Evolutionary conservation across 2,329 filamentous ascomycete species (phyloP).

Genomic region (Furcasterigmium furcatum): DNA sequence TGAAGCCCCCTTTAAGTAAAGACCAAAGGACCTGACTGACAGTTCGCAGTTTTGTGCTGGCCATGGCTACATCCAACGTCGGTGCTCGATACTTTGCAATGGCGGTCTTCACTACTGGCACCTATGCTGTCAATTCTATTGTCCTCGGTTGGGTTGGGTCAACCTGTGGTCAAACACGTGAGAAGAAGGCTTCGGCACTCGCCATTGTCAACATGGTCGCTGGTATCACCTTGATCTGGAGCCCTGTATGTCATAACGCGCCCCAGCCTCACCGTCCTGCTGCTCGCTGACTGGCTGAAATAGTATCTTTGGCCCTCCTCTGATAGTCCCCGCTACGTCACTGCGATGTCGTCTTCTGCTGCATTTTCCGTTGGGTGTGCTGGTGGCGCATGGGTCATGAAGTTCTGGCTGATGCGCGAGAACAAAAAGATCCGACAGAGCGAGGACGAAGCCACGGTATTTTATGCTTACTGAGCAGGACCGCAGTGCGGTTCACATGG

Average conservation of each 20-base stretch:
- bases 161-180: conserved; percentile 35
- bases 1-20: too few relatives aligned
- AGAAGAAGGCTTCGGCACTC: conserved; percentile 39
- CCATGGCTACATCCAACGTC: conserved; percentile 21
- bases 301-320: conserved; percentile 5
- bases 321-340: conserved; percentile 16
- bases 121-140: conserved; percentile 35
- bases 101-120: conserved; percentile 28
- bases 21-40: too few relatives aligned
- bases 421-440: too few relatives aligned
- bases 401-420: conserved; percentile 12
- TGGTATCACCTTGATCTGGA: conserved; percentile 11
- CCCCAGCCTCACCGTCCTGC: not conserved
- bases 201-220: conserved; percentile 23
- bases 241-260: conserved; percentile 3
- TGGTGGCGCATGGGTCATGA: conserved; percentile 10
- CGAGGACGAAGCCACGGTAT: too few relatives aligned
- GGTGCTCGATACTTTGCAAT: conserved; percentile 26
- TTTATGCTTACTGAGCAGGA: too few relatives aligned
- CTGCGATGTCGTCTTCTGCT: conserved; percentile 20
- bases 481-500: too few relatives aligned
- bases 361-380: conserved; percentile 13
- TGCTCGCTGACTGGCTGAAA: too few relatives aligned
- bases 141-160: conserved; percentile 37
- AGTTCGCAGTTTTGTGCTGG: conserved; percentile 32